Conservation (phyloP, 306 rosid species). For the Rosa chinensis region DNA sequence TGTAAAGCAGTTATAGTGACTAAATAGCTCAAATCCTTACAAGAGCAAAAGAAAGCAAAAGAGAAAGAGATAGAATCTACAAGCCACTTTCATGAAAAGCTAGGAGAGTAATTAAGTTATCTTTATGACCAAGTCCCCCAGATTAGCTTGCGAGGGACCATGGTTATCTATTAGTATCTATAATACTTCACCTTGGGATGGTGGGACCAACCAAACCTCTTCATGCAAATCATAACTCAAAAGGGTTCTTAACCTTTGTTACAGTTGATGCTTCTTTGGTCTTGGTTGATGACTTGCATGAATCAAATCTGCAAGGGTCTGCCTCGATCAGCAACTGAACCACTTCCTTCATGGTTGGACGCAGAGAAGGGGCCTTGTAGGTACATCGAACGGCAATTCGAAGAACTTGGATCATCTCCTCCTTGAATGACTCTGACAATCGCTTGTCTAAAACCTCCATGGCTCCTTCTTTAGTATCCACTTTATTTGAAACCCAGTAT, state of each 20-base stretch:
- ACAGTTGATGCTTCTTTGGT: constrained; percentile 49
- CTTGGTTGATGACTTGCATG: constrained; percentile 54
- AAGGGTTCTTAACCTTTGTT: constrained; percentile 15
- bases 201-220: constrained; percentile 5
- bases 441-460: constrained; percentile 70
- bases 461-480: constrained; percentile 82
- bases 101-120: constrained; percentile 19
- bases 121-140: constrained; percentile 19
- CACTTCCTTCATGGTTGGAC: constrained; percentile 96
- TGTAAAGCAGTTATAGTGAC: constrained; percentile 32
- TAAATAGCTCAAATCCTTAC: constrained; percentile 29
- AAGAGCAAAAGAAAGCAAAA: constrained; percentile 29
- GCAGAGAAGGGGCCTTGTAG: constrained; percentile 69
- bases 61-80: constrained; percentile 44
- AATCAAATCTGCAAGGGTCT: constrained; percentile 51
- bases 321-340: constrained; percentile 75
- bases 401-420: constrained; percentile 71
- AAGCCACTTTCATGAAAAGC: constrained; percentile 40
- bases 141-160: constrained; percentile 11
- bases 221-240: constrained; percentile 15
- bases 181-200: constrained; percentile 3
- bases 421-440: constrained; percentile 47
- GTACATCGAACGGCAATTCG: constrained; percentile 84
- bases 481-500: constrained; percentile 86
- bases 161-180: constrained; percentile 3